Evolutionary conservation across 495 filamentous ascomycete genomes (phyloP).

Genomic region (Daldinia loculata): DNA sequence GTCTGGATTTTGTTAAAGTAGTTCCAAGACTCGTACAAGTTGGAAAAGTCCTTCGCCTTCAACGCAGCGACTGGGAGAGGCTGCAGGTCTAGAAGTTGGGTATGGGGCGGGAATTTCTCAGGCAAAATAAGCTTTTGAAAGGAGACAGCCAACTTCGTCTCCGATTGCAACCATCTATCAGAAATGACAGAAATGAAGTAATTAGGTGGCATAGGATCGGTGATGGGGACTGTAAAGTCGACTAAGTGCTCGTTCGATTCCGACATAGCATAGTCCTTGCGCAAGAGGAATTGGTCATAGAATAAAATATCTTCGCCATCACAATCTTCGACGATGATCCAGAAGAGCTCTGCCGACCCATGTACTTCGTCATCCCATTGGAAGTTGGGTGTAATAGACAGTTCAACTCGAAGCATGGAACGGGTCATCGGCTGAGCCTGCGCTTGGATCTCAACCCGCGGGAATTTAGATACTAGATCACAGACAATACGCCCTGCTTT

Average conservation of each 20-base stretch:
- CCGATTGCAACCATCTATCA: conserved; percentile 97
- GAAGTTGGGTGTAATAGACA: conserved; percentile 94
- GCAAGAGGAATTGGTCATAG: conserved; percentile 93
- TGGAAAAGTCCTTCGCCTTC: conserved; percentile 83
- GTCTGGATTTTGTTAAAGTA: conserved; percentile 98
- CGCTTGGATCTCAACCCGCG: conserved; percentile 88
- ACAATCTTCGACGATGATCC: conserved; percentile 96
- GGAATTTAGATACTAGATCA: conserved; percentile 88
- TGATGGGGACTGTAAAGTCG: conserved; percentile 95
- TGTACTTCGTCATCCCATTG: conserved; percentile 94
- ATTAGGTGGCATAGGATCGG: conserved; percentile 97
- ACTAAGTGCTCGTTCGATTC: conserved; percentile 94
- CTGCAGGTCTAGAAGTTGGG: conserved; percentile 87
- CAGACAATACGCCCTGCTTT: conserved; percentile 89
- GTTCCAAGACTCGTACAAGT: conserved; percentile 84
- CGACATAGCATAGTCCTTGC: conserved; percentile 80
- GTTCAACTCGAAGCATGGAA: conserved; percentile 92
- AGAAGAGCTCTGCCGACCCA: conserved; percentile 88
- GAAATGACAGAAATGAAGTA: conserved; percentile 96
- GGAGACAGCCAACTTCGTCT: conserved; percentile 90
- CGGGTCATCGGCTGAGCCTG: conserved; percentile 94
- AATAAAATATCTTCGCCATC: conserved; percentile 96
- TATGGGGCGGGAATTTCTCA: conserved; percentile 95
- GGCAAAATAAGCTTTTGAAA: conserved; percentile 95
- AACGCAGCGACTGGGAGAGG: conserved; percentile 86